Base-by-base conservation (phyloP, 768 basidiomycete species). In the Lactarius hatsudake region DNA sequence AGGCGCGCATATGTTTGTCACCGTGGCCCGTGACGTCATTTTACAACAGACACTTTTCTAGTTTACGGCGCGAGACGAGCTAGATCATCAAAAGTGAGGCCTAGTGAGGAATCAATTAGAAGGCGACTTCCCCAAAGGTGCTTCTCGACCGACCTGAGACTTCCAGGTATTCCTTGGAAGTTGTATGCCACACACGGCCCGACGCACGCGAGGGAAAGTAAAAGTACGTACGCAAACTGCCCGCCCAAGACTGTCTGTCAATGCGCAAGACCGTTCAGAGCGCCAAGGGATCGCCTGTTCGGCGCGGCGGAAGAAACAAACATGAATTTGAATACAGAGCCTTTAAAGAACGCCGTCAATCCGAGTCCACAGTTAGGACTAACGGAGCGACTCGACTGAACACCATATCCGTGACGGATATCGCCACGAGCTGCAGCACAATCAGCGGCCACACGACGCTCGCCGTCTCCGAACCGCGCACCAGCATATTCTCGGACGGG, bases 211-310 rank as follows among this genome's bases (percentile, higher is more conserved):
- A 51, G 3, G n/a, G 23, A 10, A 51, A 51, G 48, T 2, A 76
- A 69, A 56, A 75, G 69, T 28, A 43, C 67, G 58, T 75, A 82
- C 3, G 81, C 80, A 48, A 82, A 72, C 59, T 81, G 78, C 1
- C 86, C 85, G 1, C 82, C 81, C 0, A 79, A n/a, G n/a, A 81
- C 73, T 72, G 84, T 83, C 73, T 30, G 28, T 30, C 28, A 30
- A 30, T 89, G 86, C 5, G 48, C 23, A 26, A 51, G n/a, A 7
- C 48, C 23, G n/a, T 51, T 51, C 23, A 26, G 13, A 51, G 48
- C 79, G 0, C 84, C 86, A 8, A 89, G 76, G 15, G 82, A 74
- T 0, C 64, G 59, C 38, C 64, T 72, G 48, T 71, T 73, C 3
- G 77, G 76, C n/a, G 76, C 71, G 1, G 78, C 61, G 5, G 75